Evolutionary conservation across 2,329 filamentous ascomycete species (phyloP).

Genomic region (Metarhizium humberi): DNA sequence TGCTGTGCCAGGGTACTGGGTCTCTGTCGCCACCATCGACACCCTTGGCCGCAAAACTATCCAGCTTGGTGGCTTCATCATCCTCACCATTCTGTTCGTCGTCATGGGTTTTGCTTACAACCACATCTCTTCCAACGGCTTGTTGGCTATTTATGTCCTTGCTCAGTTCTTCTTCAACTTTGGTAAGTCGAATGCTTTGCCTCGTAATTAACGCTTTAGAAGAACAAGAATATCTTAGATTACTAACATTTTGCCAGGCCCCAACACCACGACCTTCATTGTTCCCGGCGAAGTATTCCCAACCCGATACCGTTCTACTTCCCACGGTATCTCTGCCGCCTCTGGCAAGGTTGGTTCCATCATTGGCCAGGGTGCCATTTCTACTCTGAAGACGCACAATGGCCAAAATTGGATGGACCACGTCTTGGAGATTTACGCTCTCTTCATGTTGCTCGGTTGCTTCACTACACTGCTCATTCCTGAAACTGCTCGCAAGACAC

Average conservation of each 20-base stretch:
- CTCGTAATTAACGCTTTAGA: too few species aligned
- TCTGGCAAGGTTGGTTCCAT: constrained; percentile 47
- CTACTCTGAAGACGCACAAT: constrained; percentile 33
- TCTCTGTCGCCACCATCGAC: constrained; percentile 66
- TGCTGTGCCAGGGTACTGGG: constrained; percentile 75
- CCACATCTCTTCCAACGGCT: constrained; percentile 38
- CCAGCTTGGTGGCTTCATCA: constrained; percentile 54
- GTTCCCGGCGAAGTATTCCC: constrained; percentile 49
- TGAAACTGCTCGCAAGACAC: constrained; percentile 65
- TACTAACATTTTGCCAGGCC: constrained; percentile 19
- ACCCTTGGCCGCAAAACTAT: constrained; percentile 70
- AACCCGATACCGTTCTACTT: constrained; percentile 46
- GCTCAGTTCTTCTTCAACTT: constrained; percentile 54
- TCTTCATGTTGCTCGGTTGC: constrained; percentile 68
- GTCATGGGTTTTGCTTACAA: constrained; percentile 55
- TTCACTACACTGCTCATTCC: constrained; percentile 62
- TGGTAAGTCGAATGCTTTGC: constrained; percentile 16
- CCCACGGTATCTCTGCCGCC: constrained; percentile 48
- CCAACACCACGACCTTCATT: constrained; percentile 49
- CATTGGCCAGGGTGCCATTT: constrained; percentile 48
- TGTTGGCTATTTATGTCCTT: constrained; percentile 46
- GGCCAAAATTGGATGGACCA: constrained; percentile 62
- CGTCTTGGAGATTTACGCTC: constrained; percentile 63
- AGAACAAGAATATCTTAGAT: too few species aligned
- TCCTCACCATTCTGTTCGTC: constrained; percentile 52